Evolutionary conservation across 495 filamentous ascomycete genomes (phyloP), one percentile per base, ranked within the genome.

Genomic region (Podospora sp.): DNA sequence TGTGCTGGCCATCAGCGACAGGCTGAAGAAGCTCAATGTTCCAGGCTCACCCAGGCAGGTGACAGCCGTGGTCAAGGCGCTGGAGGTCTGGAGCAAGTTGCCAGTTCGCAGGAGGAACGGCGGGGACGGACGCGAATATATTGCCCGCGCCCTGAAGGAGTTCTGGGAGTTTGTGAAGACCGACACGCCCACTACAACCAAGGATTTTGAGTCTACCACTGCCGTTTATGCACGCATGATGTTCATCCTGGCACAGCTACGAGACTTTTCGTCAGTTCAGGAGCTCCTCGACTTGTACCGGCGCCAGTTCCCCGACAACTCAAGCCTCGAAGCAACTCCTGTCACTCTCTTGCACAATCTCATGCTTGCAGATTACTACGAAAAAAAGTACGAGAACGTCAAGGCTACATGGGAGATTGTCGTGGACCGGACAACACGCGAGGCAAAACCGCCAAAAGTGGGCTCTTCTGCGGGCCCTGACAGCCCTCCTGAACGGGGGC

Each of bases 151-250:
- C 40, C 83, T 79, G 65, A 78, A 86, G 21, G 80, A 82, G 7
- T 79, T 83, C 6, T 80, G n/a, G 7, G 20, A 22, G 8, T 55
- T 24, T 12, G 52, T 55, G 2, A 22, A 55, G 52, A 26, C 6
- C 3, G 52, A 93, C 25, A 78, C 84, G 59, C 83, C 87, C 2
- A 89, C 85, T 0, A 81, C 85, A 14, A 90, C 12, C 92, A 97
- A 89, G 83, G 59, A 62, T 24, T n/a, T 36, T 24, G 16, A 14
- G 7, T 29, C 24, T 5, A 74, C 88, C 71, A 87, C 86, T 46
- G 81, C 83, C 26, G 84, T 88, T 68, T 80, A 79, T 65, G 70
- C 77, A 57, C 71, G 73, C 56, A 76, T 92, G 57, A 84, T 93
- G 58, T 84, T 83, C 60, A 77, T 90, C 36, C 84, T 92, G 68